A percentile compares a stretch with the other conserved stretches of the same genome.
phyloP scores from a whole-genome alignment of 2,329 filamentous ascomycete species.

The Bipolaris cookei region DNA sequence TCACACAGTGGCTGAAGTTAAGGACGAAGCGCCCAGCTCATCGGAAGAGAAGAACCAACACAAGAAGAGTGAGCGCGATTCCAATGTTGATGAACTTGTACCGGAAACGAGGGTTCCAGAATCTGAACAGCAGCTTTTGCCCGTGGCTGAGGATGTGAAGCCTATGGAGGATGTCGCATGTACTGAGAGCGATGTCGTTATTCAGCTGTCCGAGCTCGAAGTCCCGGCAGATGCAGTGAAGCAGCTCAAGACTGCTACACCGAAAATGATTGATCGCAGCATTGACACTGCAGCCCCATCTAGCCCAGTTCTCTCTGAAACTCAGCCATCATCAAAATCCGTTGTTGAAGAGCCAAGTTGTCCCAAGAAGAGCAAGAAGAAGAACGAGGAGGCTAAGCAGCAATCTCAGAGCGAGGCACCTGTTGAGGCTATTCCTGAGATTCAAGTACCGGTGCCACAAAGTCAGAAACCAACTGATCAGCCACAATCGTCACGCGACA shows the following conservation, averaged over 20 bases:
- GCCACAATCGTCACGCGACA: conserved; percentile 2
- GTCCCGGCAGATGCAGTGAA: neutral
- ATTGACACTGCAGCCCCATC: conserved; percentile 3
- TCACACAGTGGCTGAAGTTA: conserved; percentile 7
- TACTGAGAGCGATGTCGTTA: neutral
- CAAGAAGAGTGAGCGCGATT: conserved; percentile 32
- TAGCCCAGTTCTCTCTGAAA: neutral
- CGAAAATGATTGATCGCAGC: neutral
- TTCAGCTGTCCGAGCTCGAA: neutral
- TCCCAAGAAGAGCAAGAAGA: conserved; percentile 35
- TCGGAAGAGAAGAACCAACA: conserved; percentile 36
- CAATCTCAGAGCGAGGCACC: conserved; percentile 17
- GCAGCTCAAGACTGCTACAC: neutral
- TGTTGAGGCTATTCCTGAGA: conserved; percentile 10
- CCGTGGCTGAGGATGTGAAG: neutral
- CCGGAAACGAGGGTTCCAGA: conserved; percentile 3
- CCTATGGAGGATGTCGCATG: neutral
- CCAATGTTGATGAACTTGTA: conserved; percentile 20
- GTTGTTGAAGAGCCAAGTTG: conserved; percentile 5
- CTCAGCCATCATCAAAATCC: neutral
- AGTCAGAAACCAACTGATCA: conserved; percentile 1
- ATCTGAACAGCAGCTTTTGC: neutral
- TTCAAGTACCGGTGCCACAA: conserved; percentile 3
- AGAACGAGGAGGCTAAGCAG: conserved; percentile 41
- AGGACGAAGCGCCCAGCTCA: conserved; percentile 8